Conservation (phyloP, 805 yeast genomes). For the Yarrowia keelungensis region DNA sequence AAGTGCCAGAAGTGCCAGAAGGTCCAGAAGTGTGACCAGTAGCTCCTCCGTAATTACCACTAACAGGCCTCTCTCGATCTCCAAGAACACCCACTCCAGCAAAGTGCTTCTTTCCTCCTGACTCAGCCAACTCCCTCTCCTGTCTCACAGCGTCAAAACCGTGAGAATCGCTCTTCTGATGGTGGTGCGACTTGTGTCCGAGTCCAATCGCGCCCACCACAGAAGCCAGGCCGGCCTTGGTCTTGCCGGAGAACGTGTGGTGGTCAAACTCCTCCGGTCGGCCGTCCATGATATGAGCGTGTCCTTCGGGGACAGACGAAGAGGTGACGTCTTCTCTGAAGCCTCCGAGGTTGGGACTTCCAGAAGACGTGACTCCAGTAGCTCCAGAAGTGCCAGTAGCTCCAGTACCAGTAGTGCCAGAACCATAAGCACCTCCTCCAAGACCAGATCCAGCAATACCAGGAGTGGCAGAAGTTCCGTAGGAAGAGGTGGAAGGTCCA, state of each 20-base stretch:
- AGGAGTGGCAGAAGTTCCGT: background rate
- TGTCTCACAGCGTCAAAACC: slow-evolving; percentile 16
- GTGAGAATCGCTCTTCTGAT: background rate
- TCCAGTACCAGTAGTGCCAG: background rate
- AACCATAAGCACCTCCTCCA: background rate
- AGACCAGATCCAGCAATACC: background rate
- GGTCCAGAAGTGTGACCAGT: no score
- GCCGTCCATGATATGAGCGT: slow-evolving; percentile 23
- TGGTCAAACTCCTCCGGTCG: slow-evolving; percentile 21
- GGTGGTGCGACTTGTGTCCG: background rate
- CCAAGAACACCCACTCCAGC: slow-evolving; percentile 9
- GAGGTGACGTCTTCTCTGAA: background rate
- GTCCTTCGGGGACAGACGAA: background rate
- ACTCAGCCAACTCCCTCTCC: slow-evolving; percentile 9
- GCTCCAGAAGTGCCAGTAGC: background rate
- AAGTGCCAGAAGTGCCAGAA: background rate
- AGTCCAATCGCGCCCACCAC: slow-evolving; percentile 24
- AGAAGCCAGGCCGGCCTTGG: slow-evolving; percentile 33
- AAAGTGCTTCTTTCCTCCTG: slow-evolving; percentile 24
- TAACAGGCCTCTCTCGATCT: background rate
- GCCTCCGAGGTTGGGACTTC: slow-evolving; percentile 2
- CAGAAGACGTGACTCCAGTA: background rate
- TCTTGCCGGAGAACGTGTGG: slow-evolving; percentile 9
- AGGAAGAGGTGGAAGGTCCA: background rate
- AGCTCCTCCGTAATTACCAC: background rate